phyloP scores from a whole-genome alignment of 441 rosid species.

The California macrophylla region DNA sequence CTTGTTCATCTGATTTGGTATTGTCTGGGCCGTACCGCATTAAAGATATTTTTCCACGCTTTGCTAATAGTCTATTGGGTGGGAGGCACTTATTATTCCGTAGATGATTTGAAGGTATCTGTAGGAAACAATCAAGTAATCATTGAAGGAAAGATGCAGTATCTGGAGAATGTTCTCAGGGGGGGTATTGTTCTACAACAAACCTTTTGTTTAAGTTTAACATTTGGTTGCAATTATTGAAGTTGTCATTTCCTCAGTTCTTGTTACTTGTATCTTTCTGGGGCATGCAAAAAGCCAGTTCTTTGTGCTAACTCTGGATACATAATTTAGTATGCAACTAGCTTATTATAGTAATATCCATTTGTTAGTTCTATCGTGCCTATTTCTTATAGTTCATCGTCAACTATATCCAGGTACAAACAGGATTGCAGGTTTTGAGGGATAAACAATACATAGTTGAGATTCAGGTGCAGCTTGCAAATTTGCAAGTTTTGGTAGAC shows the following conservation, averaged over 20 bases:
- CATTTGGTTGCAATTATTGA: too few species aligned
- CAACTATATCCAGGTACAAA: constrained; percentile 49
- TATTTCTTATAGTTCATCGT: constrained; percentile 6
- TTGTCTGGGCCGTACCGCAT: too few species aligned
- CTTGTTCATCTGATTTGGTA: too few species aligned
- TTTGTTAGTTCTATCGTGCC: neutral
- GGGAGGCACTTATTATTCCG: too few species aligned
- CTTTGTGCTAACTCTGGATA: too few species aligned
- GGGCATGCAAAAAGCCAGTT: neutral
- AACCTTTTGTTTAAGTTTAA: neutral
- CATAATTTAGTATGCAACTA: neutral
- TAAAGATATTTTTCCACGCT: too few species aligned
- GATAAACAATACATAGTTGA: constrained; percentile 67
- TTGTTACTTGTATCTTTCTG: too few species aligned
- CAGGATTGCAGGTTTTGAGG: constrained; percentile 53
- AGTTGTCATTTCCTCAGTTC: too few species aligned
- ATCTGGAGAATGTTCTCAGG: constrained; percentile 36
- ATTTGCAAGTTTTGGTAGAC: constrained; percentile 39
- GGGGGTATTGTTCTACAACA: constrained; percentile 30
- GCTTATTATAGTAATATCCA: too few species aligned
- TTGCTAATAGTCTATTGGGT: too few species aligned
- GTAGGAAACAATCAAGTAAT: constrained; percentile 67
- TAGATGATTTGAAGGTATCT: constrained; percentile 21
- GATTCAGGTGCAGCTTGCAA: constrained; percentile 56
- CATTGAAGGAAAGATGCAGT: constrained; percentile 72